Evolutionary conservation across 176 grass and related monocot genomes (phyloP).

Genomic region (Themeda triandra): DNA sequence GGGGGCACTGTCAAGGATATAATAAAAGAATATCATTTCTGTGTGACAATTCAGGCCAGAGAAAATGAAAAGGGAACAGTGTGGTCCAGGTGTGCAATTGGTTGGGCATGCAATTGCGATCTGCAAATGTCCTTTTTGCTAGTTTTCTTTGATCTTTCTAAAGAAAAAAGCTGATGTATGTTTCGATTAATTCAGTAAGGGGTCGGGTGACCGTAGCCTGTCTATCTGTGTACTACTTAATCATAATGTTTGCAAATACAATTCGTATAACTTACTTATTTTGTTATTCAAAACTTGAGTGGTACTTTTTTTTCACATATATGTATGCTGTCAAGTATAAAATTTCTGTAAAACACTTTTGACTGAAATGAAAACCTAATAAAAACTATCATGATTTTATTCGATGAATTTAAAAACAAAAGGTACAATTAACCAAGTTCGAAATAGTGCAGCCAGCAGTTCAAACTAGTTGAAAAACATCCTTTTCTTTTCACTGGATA

Average conservation of each 20-base stretch:
- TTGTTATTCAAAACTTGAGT: neutral
- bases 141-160: neutral
- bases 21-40: neutral
- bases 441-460: neutral
- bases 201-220: neutral
- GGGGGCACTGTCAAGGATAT: constrained; percentile 14
- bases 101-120: constrained; percentile 2
- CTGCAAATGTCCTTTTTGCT: constrained; percentile 1
- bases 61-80: neutral
- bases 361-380: neutral
- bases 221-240: neutral
- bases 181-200: neutral
- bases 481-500: neutral
- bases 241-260: neutral
- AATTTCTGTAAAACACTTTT: neutral
- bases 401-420: neutral
- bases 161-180: neutral
- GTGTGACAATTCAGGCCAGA: neutral
- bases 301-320: neutral
- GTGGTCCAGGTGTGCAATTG: neutral
- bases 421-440: neutral
- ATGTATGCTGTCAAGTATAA: neutral
- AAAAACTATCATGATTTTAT: neutral
- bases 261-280: neutral
- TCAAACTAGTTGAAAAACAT: neutral